Percentiles rank a stretch among this genome's conserved stretches.
phyloP scores from a whole-genome alignment of 331 rosid species.

The Arachis monticola region DNA sequence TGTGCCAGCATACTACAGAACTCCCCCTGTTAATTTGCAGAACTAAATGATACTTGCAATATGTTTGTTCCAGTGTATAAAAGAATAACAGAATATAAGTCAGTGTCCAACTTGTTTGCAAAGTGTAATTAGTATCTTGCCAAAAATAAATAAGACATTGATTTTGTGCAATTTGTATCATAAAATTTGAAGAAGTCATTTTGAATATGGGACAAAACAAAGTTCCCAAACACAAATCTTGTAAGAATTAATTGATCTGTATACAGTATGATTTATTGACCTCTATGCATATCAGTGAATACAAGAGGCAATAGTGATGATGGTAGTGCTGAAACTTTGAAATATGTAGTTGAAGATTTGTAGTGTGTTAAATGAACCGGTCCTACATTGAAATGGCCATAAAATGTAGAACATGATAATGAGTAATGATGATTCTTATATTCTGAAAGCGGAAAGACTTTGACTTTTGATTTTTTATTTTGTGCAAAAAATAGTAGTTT shows the following conservation, averaged over 20 bases:
- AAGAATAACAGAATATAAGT: conserved; percentile 1
- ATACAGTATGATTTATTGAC: no score
- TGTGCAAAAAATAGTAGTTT: no score
- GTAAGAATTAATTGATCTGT: not conserved
- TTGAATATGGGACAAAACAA: not conserved
- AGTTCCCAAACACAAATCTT: not conserved
- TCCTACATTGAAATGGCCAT: not conserved
- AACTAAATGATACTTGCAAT: not conserved
- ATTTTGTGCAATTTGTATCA: not conserved
- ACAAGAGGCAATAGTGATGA: not conserved
- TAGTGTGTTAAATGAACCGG: conserved; percentile 5
- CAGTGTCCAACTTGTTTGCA: conserved; percentile 17
- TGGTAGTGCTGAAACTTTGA: not conserved
- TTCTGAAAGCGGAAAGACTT: conserved; percentile 1
- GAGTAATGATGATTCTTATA: no score
- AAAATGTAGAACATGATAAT: not conserved
- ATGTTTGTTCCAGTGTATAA: not conserved
- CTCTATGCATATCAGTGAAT: not conserved
- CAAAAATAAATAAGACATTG: not conserved
- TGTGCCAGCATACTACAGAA: conserved; percentile 77
- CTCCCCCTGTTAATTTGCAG: conserved; percentile 53
- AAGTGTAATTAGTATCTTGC: not conserved
- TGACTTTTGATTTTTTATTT: not conserved
- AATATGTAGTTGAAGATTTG: not conserved
- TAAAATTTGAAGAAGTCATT: not conserved